Evolutionary conservation across 1,139 yeast genomes (phyloP), one percentile per base, ranked within the genome.

Genomic region (Keqinozyma sinolaborantium): DNA sequence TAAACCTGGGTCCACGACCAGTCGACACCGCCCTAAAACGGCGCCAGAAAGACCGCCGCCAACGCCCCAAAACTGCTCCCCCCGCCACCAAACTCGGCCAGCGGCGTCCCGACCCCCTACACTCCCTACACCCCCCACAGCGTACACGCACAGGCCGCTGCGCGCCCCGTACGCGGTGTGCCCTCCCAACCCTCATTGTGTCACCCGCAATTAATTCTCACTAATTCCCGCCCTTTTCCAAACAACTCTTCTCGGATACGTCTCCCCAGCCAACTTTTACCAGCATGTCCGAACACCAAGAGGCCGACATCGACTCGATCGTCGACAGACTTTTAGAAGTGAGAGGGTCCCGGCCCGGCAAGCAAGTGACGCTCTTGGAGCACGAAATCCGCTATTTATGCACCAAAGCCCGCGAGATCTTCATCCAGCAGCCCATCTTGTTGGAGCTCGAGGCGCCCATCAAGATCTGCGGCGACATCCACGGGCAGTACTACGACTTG

Each of bases 271-370:
- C 11, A 5, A 18, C 16, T 14, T 10, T 16, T 21, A 25, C 32
- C 30, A 41, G 26, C 28, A 63, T 62, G 65, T 50, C 70, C 25
- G 86, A 79, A 44, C 77, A 79, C 56, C 88, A 77, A 58, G 95
- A 90, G 63, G 95, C 95, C 35, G 97, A 92, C 59, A 85, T 92
- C 56, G 98, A 92, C 62, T 87, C 95, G 52, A 90, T 92, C 54
- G 94, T 92, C 60, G 97, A 92, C 67, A 81, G 97, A 73, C 77
- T 92, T 55, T 73, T 92, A 50, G 98, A 92, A 62, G 98, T 92
- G 33, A 81, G 98, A 64, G 98, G 98, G 43, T 86, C 95, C 42
- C 82, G 97, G 61, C 98, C 98, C 15, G 98, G 98, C 29, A 90
- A 87, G 60, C 97, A 88, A 59, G 98, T 92, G 30, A 87, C 88